Evolutionary conservation across 2,329 filamentous ascomycete genomes (phyloP), one percentile per base, ranked within the genome.

Genomic region (Alternaria sp.): DNA sequence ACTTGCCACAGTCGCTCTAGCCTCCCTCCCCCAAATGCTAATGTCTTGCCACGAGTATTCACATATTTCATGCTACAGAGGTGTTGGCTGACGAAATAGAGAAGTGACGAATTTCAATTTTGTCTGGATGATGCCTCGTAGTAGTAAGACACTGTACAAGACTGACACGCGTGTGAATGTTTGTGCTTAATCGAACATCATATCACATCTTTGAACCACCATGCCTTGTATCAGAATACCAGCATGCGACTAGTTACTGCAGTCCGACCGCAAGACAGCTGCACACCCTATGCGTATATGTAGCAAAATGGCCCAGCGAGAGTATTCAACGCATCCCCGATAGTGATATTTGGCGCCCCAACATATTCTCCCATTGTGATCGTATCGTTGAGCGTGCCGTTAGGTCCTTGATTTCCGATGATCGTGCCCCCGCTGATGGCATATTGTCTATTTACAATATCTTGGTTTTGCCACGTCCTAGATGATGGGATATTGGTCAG

Each of bases 401-500:
- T 80, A 5, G 74, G 9, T 81, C 83, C 6, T 14, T 10, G 25
- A 14, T n/a, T 14, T 1, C 36, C 18, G 10, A 51, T 16, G 3
- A 27, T 12, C 6, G 38, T 51, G 11, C 48, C 79, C 54, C 80
- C 82, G 9, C 68, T 72, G 59, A 85, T 78, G n/a, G 71, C 72
- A 55, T 75, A 71, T 55, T 74, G 73, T 12, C 82, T 73, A 9
- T 72, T 72, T 54, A 70, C 61, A 30, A 76, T 62, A 54, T 83
- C 77, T 38, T 78, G 68, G 57, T 81, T 82, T 71, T 85, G 83
- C 83, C 83, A 85, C 11, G 81, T 82, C 81, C 40, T 43, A 22
- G 4, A 43, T 7, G 20, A 14, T 43, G 11, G 4, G 4, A 10
- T 14, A 22, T 12, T 1, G 11, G 40, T 22, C 18, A 43, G 18